phyloP scores from a whole-genome alignment of 208 protist genomes.

The Herpetomonas muscarum region DNA sequence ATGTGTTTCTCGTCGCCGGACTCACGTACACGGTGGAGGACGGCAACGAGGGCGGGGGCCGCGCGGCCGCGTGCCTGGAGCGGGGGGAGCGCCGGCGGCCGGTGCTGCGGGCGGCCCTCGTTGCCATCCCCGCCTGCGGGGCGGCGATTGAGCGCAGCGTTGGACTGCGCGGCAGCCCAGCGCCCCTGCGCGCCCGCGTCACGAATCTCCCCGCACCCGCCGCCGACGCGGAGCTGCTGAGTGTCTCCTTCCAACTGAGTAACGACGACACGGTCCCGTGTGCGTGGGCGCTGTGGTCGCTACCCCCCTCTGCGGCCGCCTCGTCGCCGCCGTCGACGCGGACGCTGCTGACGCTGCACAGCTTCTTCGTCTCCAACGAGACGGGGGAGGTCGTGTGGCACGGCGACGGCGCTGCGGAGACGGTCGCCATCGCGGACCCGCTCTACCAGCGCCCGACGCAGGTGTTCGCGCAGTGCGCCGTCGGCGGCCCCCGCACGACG shows the following conservation, averaged over 20 bases:
- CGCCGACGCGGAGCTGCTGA: slow-evolving; percentile 13
- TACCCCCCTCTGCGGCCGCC: not conserved
- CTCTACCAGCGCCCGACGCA: slow-evolving; percentile 29
- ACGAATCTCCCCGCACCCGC: not conserved
- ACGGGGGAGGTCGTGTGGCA: slow-evolving; percentile 24
- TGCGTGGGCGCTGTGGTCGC: slow-evolving; percentile 33
- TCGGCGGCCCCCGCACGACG: slow-evolving; percentile 9
- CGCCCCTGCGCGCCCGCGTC: slow-evolving; percentile 2
- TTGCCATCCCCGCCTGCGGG: slow-evolving; percentile 29
- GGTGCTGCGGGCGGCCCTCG: slow-evolving; percentile 17
- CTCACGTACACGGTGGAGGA: slow-evolving; percentile 19
- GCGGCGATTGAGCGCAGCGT: slow-evolving; percentile 11
- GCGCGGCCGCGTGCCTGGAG: not conserved
- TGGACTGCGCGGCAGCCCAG: slow-evolving; percentile 9
- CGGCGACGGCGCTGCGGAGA: slow-evolving; percentile 14
- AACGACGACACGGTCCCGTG: slow-evolving; percentile 38
- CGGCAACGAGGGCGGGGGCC: not conserved
- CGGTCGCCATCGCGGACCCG: slow-evolving; percentile 24
- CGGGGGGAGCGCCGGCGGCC: not conserved
- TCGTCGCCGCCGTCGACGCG: slow-evolving; percentile 5
- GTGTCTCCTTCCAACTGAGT: slow-evolving; percentile 33
- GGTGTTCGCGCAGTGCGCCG: slow-evolving; percentile 24
- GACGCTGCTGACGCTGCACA: slow-evolving; percentile 32
- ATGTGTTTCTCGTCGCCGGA: slow-evolving; percentile 29
- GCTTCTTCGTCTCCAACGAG: slow-evolving; percentile 31